Evolutionary conservation across 768 basidiomycete species (phyloP), one percentile per base, ranked within the genome.

Genomic region (Mycena belliarum): DNA sequence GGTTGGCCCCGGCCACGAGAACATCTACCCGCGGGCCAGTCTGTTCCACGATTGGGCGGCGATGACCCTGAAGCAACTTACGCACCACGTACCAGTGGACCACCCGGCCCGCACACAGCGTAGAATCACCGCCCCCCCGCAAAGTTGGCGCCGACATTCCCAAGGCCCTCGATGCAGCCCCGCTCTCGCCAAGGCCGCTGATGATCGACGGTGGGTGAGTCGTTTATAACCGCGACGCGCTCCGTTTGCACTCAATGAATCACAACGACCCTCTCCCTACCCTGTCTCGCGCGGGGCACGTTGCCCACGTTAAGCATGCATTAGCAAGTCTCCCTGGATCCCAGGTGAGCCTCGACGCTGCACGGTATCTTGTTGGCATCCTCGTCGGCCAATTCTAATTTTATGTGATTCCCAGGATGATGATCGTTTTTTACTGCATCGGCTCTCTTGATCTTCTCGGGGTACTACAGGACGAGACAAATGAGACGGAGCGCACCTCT

Each of bases 381-480:
- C 26, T 52, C 44, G 35, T 46, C 53, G 57, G 64, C 65, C 38
- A 62, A 48, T 28, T 24, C 55, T 57, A 18, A 32, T 57, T 24
- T 32, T 53, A 32, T 29, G 41, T n/a, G n/a, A n/a, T 32, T 32
- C 12, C 7, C 23, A 97, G 95, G 66, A 77, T 96, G 69, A 91
- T 91, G 3, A 70, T 97, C 49, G 86, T 81, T 15, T 98, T 94
- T 75, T 99, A 98, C 69, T 93, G 90, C 63, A 73, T 98, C 20
- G 89, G 93, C 0, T 81, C 84, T 0, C 74, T 99, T 23, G 95
- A 98, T 66, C 72, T 98, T 26, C 78, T 94, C 7, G 85, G 81
- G 3, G 70, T 74, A 0, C 61, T 88, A 10, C 68, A 78, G 26
- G 66, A 72, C 4, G 81, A 82, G 59, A 79, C 79, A 1, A 79